Percentiles rank a stretch among this genome's conserved stretches.
Evolutionary conservation across 2,329 filamentous ascomycete species (phyloP).

Genomic region (Huntiella bhutanensis): DNA sequence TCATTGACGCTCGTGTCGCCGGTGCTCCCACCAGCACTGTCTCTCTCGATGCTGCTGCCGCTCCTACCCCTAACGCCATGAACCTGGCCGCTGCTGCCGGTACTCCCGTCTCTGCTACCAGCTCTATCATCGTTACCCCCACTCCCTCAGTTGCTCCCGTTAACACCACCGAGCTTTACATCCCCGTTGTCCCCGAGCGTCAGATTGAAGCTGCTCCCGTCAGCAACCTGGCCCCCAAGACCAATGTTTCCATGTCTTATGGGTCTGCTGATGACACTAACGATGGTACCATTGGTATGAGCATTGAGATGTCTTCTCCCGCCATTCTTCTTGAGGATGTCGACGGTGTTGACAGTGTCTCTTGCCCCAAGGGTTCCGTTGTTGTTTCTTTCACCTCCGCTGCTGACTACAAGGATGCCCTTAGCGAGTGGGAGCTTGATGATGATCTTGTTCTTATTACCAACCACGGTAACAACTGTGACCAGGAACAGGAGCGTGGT

Average conservation of each 20-base stretch:
- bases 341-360: constrained; percentile 11
- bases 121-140: constrained; percentile 1
- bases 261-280: constrained; percentile 12
- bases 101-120: neutral
- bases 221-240: neutral
- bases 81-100: neutral
- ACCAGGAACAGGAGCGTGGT: constrained; percentile 21
- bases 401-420: constrained; percentile 12
- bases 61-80: neutral
- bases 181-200: constrained; percentile 12
- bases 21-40: neutral
- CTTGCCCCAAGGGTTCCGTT: constrained; percentile 12
- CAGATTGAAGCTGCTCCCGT: constrained; percentile 11
- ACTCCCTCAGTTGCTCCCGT: neutral
- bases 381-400: constrained; percentile 13
- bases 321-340: constrained; percentile 14
- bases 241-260: constrained; percentile 8
- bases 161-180: constrained; percentile 12
- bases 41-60: neutral
- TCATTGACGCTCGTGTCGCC: neutral
- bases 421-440: constrained; percentile 12
- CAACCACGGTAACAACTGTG: constrained; percentile 24
- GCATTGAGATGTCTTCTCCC: constrained; percentile 13
- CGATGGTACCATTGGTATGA: constrained; percentile 14
- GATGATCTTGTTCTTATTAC: constrained; percentile 22